phyloP scores from a whole-genome alignment of 148 eudicot species.

The Rhododendron griersonianum region DNA sequence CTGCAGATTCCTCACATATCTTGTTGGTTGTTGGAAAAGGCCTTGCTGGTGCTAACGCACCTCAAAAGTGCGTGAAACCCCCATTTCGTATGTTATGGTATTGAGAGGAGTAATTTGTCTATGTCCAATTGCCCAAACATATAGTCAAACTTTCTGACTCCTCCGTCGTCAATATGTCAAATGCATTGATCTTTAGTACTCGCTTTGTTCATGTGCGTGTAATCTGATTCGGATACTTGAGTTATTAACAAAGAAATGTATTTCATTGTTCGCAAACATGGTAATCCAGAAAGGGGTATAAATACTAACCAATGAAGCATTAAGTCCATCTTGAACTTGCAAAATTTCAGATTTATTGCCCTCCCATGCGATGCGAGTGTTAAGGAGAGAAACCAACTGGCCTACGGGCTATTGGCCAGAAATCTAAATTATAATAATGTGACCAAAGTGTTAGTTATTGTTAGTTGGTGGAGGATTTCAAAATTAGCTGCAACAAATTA shows the following conservation, averaged over 20 bases:
- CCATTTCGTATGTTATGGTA: neutral
- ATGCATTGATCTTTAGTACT: neutral
- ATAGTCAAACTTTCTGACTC: neutral
- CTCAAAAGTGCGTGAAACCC: neutral
- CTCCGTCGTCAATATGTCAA: neutral
- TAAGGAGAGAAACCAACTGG: neutral
- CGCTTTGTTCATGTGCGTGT: too few relatives aligned
- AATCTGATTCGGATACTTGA: too few relatives aligned
- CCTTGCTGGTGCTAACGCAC: neutral
- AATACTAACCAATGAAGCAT: neutral
- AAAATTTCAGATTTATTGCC: neutral
- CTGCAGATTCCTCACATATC: neutral
- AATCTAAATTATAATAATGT: neutral
- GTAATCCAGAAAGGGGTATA: neutral
- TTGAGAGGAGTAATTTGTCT: neutral
- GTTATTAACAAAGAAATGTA: too few relatives aligned
- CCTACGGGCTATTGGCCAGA: neutral
- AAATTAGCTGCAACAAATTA: neutral
- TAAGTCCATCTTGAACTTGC: neutral
- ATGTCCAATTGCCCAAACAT: neutral
- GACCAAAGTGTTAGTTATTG: neutral
- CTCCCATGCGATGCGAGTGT: neutral
- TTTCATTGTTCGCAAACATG: neutral
- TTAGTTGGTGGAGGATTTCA: neutral
- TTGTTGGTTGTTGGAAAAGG: neutral